Evolutionary conservation across 2,329 filamentous ascomycete genomes (phyloP), one percentile per base, ranked within the genome.

Genomic region (Clarireedia homoeocarpa): DNA sequence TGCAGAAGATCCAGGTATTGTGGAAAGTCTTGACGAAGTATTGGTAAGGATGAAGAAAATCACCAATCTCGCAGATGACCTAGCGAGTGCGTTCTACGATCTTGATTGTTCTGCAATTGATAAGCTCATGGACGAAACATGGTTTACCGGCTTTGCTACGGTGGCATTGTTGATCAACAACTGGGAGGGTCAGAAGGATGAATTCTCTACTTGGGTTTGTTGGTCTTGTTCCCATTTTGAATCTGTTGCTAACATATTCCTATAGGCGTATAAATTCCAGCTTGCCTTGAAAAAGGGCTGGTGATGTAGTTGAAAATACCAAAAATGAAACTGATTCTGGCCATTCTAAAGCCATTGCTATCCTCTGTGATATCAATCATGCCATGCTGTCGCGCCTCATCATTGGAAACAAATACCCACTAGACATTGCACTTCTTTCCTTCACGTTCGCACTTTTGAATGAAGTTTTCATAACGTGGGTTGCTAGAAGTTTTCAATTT

Each of bases 1-100:
- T 20, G 44, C 57, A 0, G 54, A 56, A 39, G 60, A 59, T 30
- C 46, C 55, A 48, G 55, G 57, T 5, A 64, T 53, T 56, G 64
- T 61, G 67, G 59, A 48, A 58, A 75, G 73, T 1, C 63, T 85
- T 0, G 83, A 91, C 60, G 72, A 78, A 42, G 74, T 84, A 0
- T 71, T 88, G 58, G 68, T 70, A 0, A 65, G 78, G 1, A 71
- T 92, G 26, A 78, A 79, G 55, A 71, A 71, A 15, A 75, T 91
- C 17, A 85, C 88, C 0, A 78, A 88, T 49, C 74, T 76, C 15
- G 85, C 89, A 20, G 86, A 89, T 40, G 84, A 90, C 38, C 70
- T 91, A 7, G 86, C 87, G 0, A 78, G 75, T 51, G 77, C 82
- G 0, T 89, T 95, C 58, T 95, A 95, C 73, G 81, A 85, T 12